Percentiles rank a stretch among this genome's conserved stretches.
Evolutionary conservation across 192 early-diverging fungal species (phyloP).

Genomic region (Podochytrium sp.): DNA sequence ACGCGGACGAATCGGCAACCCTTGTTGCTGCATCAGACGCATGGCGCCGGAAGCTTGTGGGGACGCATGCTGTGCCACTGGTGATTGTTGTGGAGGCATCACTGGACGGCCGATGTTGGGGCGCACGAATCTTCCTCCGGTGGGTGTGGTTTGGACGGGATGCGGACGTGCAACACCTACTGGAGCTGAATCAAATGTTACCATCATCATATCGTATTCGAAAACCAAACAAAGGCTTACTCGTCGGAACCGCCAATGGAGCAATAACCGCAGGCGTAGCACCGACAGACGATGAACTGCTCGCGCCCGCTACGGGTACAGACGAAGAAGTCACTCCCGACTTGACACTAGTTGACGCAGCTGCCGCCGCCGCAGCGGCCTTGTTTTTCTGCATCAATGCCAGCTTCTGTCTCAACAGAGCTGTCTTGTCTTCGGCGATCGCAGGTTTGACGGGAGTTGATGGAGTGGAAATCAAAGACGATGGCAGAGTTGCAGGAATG

Average conservation of each 20-base stretch:
- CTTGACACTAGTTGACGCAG: background rate
- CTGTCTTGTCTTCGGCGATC: background rate
- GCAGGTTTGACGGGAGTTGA: background rate
- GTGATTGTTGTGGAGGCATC: background rate
- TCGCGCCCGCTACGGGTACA: background rate
- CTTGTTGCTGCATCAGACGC: background rate
- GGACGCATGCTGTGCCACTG: background rate
- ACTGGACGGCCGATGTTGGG: no score
- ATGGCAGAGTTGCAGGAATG: background rate
- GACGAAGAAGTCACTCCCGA: background rate
- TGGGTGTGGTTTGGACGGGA: no score
- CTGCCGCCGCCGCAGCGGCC: background rate
- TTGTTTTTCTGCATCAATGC: background rate
- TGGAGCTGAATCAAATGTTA: no score
- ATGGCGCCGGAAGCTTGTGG: background rate
- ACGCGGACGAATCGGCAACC: background rate
- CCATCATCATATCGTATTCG: no score
- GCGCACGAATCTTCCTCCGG: no score
- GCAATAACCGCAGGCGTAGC: no score
- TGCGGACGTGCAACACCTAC: no score
- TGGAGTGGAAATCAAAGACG: background rate
- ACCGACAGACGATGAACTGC: no score
- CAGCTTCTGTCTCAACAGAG: slow-evolving; percentile 1
- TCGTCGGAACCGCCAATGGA: no score
- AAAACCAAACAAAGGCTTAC: no score